Percentiles rank a stretch among this genome's conserved stretches.
phyloP scores from a whole-genome alignment of 768 basidiomycete genomes.

The Tephrocybe sp. region DNA sequence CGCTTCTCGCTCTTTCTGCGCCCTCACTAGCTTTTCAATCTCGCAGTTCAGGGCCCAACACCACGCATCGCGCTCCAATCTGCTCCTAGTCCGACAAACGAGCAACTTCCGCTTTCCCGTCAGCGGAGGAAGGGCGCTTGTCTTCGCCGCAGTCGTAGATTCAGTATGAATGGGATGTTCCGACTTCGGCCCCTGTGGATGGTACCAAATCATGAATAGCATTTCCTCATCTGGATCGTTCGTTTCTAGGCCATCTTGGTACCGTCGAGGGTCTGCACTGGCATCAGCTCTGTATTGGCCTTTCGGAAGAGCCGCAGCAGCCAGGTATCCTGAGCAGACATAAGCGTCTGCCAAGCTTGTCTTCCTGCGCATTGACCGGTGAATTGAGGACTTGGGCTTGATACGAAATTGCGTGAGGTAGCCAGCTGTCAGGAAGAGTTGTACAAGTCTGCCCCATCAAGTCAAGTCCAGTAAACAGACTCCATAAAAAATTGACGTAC shows the following conservation, averaged over 20 bases:
- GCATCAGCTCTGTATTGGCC: conserved; percentile 62
- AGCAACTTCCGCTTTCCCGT: conserved; percentile 59
- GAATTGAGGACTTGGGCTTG: conserved; percentile 54
- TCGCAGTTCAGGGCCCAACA: conserved; percentile 91
- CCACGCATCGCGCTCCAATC: conserved; percentile 91
- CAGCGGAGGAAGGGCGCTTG: conserved; percentile 44
- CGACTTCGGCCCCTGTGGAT: conserved; percentile 31
- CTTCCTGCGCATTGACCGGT: conserved; percentile 53
- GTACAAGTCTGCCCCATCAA: conserved; percentile 65
- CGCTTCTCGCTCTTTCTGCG: conserved; percentile 62
- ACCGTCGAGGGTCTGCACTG: conserved; percentile 63
- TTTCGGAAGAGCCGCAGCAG: conserved; percentile 60
- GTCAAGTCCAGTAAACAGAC: neutral
- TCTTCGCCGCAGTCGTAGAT: conserved; percentile 20
- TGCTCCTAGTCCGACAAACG: conserved; percentile 75
- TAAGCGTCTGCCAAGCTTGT: conserved; percentile 74
- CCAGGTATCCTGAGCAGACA: conserved; percentile 84
- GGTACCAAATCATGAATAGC: conserved; percentile 80
- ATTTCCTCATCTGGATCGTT: conserved; percentile 88
- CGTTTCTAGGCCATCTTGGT: conserved; percentile 87
- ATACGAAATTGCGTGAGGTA: conserved; percentile 74
- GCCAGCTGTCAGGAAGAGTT: conserved; percentile 75
- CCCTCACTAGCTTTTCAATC: conserved; percentile 77
- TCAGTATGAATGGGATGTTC: conserved; percentile 23
- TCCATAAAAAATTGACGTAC: conserved; percentile 41